These are phyloP conservation scores for Capsicum pubescens DNA, from an alignment of 257 asterid species.

Conservation along the genomic window DNA sequence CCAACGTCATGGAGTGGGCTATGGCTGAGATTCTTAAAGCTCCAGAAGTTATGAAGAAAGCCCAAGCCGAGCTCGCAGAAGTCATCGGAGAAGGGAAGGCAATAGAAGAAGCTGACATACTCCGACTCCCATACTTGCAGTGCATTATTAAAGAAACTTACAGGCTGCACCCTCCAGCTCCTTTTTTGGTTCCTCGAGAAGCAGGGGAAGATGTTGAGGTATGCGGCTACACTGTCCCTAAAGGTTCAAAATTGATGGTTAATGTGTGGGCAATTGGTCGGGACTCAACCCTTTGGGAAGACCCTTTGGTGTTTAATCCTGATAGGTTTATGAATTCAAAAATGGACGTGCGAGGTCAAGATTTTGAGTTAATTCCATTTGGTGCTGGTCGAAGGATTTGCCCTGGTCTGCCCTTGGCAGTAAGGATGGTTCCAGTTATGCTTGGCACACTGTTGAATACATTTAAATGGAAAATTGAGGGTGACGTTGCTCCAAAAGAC, in stretches of 20 bases:
- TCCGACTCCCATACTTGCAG: conserved; percentile 25
- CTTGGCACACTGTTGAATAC: conserved; percentile 27
- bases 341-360: conserved; percentile 22
- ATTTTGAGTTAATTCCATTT: conserved; percentile 35
- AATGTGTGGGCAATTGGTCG: conserved; percentile 35
- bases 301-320: conserved; percentile 20
- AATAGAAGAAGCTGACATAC: conserved; percentile 10
- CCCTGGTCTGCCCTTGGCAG: conserved; percentile 31
- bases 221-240: conserved; percentile 31
- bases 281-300: conserved; percentile 23
- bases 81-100: conserved; percentile 18
- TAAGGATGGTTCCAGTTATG: conserved; percentile 26
- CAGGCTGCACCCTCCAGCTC: conserved; percentile 26
- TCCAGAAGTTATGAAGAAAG: conserved; percentile 18
- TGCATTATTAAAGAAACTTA: conserved; percentile 26
- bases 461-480: conserved; percentile 30
- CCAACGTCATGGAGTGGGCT: conserved; percentile 19
- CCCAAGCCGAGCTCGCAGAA: neutral
- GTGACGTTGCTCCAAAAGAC: neutral
- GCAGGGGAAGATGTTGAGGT: conserved; percentile 14
- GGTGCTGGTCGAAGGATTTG: conserved; percentile 33
- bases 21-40: conserved; percentile 26
- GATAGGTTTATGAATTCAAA: conserved; percentile 12
- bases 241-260: neutral
- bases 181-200: conserved; percentile 15